Evolutionary conservation across 768 basidiomycete genomes (phyloP).

Genomic region (Mycena galopus): DNA sequence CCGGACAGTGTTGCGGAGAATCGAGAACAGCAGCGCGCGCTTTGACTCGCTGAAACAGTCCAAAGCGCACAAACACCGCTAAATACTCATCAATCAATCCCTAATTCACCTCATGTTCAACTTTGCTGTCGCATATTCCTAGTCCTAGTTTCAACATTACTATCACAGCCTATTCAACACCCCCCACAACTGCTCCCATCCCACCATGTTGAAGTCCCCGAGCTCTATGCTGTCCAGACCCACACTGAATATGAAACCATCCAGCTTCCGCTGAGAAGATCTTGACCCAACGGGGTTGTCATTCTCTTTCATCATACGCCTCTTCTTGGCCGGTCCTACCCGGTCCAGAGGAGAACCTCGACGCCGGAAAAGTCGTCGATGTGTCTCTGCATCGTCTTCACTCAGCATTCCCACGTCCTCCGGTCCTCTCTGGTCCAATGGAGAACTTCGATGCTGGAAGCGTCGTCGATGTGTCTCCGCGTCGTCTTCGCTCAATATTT

Average conservation of each 20-base stretch:
- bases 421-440: background rate
- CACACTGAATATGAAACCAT: background rate
- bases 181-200: slow-evolving; percentile 9
- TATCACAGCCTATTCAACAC: background rate
- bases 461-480: slow-evolving; percentile 12
- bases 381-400: slow-evolving; percentile 31
- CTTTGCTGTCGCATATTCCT: too few relatives aligned
- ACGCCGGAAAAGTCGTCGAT: slow-evolving; percentile 10
- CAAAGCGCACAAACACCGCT: background rate
- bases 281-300: background rate
- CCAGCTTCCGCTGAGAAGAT: background rate
- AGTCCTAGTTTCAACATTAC: too few relatives aligned
- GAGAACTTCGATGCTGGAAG: slow-evolving; percentile 8
- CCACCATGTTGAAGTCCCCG: background rate
- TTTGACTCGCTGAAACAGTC: slow-evolving; percentile 7
- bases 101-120: background rate
- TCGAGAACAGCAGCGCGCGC: slow-evolving; percentile 9
- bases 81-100: background rate
- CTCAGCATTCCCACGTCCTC: slow-evolving; percentile 16
- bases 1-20: slow-evolving; percentile 57
- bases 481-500: slow-evolving; percentile 30
- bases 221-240: background rate
- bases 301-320: background rate
- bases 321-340: slow-evolving; percentile 10
- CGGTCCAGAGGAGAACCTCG: slow-evolving; percentile 2